Conservation (phyloP, 176 grass and related monocot genomes). For the Zoysia japonica region DNA sequence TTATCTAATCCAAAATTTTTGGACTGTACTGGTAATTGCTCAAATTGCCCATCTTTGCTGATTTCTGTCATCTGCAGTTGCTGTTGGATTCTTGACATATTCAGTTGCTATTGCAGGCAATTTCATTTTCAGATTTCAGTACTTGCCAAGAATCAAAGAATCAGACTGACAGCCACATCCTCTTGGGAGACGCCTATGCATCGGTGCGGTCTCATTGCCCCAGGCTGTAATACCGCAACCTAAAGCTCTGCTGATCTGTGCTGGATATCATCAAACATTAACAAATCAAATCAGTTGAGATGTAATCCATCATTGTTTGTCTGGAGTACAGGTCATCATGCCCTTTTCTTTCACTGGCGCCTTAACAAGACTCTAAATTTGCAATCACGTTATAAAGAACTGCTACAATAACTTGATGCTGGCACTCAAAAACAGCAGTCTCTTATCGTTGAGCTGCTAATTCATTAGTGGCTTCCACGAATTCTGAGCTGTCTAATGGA, state of each 20-base stretch:
- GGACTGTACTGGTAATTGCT: background rate
- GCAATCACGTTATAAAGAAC: background rate
- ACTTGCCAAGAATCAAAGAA: slow-evolving; percentile 2
- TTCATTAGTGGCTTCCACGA: background rate
- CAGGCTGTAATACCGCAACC: slow-evolving; percentile 18
- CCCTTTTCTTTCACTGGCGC: background rate
- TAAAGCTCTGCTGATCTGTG: slow-evolving; percentile 38
- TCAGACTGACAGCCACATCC: slow-evolving; percentile 1
- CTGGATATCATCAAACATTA: slow-evolving; percentile 25
- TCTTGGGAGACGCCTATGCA: background rate
- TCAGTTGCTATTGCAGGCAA: too few relatives aligned
- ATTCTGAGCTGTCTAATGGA: slow-evolving; percentile 40
- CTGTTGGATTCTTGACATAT: background rate
- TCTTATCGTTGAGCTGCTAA: slow-evolving; percentile 22
- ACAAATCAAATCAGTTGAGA: slow-evolving; percentile 15
- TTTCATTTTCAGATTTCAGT: background rate
- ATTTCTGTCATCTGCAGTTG: background rate
- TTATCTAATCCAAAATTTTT: background rate
- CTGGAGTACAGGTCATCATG: background rate
- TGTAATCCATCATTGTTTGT: background rate
- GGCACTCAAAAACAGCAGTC: slow-evolving; percentile 15
- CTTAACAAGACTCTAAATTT: background rate
- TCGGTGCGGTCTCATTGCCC: slow-evolving; percentile 12
- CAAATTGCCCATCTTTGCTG: background rate
- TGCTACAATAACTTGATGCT: slow-evolving; percentile 1